Base-by-base conservation (phyloP, 768 basidiomycete species). In the Lentinula raphanica region DNA sequence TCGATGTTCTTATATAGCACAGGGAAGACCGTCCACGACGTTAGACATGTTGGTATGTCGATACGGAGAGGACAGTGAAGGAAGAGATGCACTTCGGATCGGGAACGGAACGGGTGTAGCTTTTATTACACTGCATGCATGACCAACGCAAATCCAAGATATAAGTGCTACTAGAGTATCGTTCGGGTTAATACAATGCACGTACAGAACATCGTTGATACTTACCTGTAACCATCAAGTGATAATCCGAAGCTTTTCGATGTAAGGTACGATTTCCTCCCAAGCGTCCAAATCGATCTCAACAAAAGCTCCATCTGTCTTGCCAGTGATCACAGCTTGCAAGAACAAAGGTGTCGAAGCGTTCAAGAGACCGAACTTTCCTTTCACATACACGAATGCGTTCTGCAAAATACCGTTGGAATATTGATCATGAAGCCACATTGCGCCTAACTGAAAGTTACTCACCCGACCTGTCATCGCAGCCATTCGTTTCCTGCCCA, bases 301-400 rank as follows among this genome's bases (percentile, higher is more conserved):
- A 13, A 73, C 67, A 58, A 65, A 73, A 32, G 59, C 53, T 5
- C 66, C 60, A 25, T 45, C 42, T n/a, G 29, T 15, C 31, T 29
- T 25, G 27, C 64, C 67, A 11, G 64, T 66, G 29, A 69, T 55
- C 58, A 60, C 69, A 69, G 54, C 64, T 54, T 72, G 64, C 39
- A 73, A 42, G 51, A 67, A 69, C 29, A 71, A 45, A 50, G 71
- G 62, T 5, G 65, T 57, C 13, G 69, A 65, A 32, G 68, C 59
- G 59, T 72, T 71, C 57, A 72, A 55, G 50, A 74, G 60, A 28
- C 70, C 72, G 58, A 74, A 72, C 60, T 73, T 72, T 64, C 69
- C 70, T 61, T 71, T 72, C 63, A 74, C 59, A 49, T 74, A 73
- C 49, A 71, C 32, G 40, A 74, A 64, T 19, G 72, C 72, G 54